phyloP scores from a whole-genome alignment of 106 monocot genomes.

The Acorus gramineus region DNA sequence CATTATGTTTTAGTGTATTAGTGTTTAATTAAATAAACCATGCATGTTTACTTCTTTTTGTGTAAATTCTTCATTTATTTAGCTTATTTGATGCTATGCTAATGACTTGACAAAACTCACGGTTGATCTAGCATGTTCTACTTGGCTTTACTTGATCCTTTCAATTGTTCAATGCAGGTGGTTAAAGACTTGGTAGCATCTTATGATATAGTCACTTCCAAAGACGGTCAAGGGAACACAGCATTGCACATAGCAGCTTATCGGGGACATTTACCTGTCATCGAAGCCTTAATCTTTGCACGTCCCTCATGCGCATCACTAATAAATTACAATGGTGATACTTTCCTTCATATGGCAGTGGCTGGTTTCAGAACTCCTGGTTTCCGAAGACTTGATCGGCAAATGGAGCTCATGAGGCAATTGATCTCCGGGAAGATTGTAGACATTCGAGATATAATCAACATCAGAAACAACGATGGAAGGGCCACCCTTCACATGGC shows the following conservation, averaged over 20 bases:
- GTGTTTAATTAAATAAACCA: too few relatives aligned
- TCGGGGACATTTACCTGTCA: constrained; percentile 44
- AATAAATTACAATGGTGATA: constrained; percentile 60
- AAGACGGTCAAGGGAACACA: constrained; percentile 72
- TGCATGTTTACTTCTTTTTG: too few relatives aligned
- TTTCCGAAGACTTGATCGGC: constrained; percentile 65
- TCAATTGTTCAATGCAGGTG: constrained; percentile 33
- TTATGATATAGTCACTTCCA: constrained; percentile 41
- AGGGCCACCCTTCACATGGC: constrained; percentile 73
- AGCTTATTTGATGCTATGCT: too few relatives aligned
- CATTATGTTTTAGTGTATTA: too few relatives aligned
- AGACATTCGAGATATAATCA: constrained; percentile 44
- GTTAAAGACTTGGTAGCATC: constrained; percentile 47
- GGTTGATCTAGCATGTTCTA: too few relatives aligned
- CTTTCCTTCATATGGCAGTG: constrained; percentile 76
- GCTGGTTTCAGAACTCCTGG: constrained; percentile 64
- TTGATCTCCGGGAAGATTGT: constrained; percentile 25
- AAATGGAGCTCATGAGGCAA: constrained; percentile 68
- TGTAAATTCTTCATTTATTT: too few relatives aligned
- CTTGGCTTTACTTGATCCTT: background rate
- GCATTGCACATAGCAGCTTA: constrained; percentile 81
- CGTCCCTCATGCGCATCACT: constrained; percentile 28
- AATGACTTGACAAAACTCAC: too few relatives aligned
- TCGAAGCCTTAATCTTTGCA: constrained; percentile 37
- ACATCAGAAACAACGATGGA: constrained; percentile 57